Conservation (phyloP, 352 stramenopile genomes). For the Phytophthora sansomeana region DNA sequence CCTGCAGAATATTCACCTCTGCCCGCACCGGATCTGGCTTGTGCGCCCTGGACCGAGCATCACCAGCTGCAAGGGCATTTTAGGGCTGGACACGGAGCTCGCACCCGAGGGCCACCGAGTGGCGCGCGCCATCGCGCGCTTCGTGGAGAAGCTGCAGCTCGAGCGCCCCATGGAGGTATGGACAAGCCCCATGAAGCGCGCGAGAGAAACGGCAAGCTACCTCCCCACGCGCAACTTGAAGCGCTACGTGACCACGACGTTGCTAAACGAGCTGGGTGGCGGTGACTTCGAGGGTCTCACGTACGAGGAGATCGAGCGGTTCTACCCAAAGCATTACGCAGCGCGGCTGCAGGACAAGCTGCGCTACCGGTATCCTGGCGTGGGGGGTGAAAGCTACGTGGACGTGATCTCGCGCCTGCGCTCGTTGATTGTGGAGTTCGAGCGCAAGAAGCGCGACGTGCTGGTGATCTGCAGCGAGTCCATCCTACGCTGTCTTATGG, state of each 20-base stretch:
- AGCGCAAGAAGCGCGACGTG: conserved; percentile 90
- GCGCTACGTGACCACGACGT: conserved; percentile 85
- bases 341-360: conserved; percentile 92
- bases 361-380: conserved; percentile 90
- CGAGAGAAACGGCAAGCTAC: conserved; percentile 78
- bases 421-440: conserved; percentile 94
- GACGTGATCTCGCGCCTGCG: conserved; percentile 93
- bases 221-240: conserved; percentile 70
- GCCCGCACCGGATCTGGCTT: conserved; percentile 91
- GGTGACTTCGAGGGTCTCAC: conserved; percentile 92
- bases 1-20: conserved; percentile 93
- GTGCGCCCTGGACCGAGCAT: conserved; percentile 87
- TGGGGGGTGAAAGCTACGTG: conserved; percentile 94
- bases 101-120: conserved; percentile 83
- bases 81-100: conserved; percentile 87
- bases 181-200: conserved; percentile 86
- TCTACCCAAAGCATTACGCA: conserved; percentile 90
- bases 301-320: conserved; percentile 81
- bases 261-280: conserved; percentile 93
- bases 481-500: conserved; percentile 78
- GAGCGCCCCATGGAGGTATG: conserved; percentile 79
- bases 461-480: conserved; percentile 88
- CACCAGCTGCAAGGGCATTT: conserved; percentile 78
- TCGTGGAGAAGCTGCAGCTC: conserved; percentile 84
- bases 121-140: conserved; percentile 82